phyloP scores from a whole-genome alignment of 148 eudicot genomes.

The Rheum nobile region DNA sequence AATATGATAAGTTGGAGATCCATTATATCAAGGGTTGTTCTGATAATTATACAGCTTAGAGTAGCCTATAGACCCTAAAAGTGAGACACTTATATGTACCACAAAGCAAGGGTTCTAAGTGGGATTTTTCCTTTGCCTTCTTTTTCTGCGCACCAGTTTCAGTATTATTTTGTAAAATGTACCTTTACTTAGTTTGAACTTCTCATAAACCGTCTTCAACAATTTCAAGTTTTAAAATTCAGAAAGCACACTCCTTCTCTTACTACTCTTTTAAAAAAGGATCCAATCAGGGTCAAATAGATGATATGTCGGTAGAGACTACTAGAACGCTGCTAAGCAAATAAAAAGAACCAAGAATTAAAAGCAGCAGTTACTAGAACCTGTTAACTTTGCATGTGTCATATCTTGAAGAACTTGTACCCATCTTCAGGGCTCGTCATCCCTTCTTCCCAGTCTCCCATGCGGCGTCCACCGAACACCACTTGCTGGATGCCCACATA shows the following conservation, averaged over 20 bases:
- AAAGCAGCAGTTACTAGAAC: neutral
- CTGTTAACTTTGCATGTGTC: conserved; percentile 9
- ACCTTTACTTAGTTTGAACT: neutral
- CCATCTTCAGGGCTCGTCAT: conserved; percentile 70
- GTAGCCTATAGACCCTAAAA: neutral
- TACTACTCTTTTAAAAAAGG: neutral
- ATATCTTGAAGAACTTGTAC: conserved; percentile 66
- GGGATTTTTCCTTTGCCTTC: neutral
- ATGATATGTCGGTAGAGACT: neutral
- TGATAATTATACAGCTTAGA: neutral
- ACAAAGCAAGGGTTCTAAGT: no score
- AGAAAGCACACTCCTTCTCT: neutral
- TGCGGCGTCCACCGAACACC: conserved; percentile 67
- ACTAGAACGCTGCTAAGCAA: neutral
- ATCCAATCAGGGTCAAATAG: neutral
- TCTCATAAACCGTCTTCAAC: neutral
- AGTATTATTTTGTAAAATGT: neutral
- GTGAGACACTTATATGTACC: no score
- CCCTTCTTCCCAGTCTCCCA: conserved; percentile 99
- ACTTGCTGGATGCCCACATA: conserved; percentile 86
- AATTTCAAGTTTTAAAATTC: neutral
- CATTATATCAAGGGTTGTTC: neutral
- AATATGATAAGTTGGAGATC: neutral
- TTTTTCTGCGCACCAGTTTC: neutral
- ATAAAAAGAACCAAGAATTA: neutral